These are phyloP conservation scores for Knufia petricola DNA, from an alignment of 2,329 filamentous ascomycete species.

Conservation along the genomic window DNA sequence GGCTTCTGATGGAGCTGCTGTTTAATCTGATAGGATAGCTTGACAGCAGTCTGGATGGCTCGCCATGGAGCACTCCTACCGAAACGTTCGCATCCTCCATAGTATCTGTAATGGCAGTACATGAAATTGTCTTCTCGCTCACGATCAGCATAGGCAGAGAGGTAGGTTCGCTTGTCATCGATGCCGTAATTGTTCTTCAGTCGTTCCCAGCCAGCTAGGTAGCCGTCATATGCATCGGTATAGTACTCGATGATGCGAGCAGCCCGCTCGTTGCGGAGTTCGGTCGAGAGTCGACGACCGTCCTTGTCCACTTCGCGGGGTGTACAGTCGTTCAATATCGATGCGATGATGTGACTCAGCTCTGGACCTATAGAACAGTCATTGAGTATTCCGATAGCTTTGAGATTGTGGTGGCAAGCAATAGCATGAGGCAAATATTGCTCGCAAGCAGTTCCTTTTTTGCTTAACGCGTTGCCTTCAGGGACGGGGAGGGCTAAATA, in stretches of 20 bases:
- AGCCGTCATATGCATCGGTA: not conserved
- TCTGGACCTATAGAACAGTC: slow-evolving; percentile 10
- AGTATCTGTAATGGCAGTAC: not conserved
- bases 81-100: not conserved
- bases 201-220: slow-evolving; percentile 2
- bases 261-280: not conserved
- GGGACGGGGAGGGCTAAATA: slow-evolving; percentile 7
- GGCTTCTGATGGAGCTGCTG: too few species aligned
- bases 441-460: not conserved
- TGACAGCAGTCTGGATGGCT: not conserved
- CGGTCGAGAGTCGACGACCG: not conserved
- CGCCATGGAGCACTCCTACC: slow-evolving; percentile 3
- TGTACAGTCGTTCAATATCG: not conserved
- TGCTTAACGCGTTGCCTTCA: not conserved
- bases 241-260: not conserved
- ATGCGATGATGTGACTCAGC: slow-evolving; percentile 6
- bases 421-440: slow-evolving; percentile 3
- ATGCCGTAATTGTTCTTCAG: not conserved
- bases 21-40: not conserved
- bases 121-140: not conserved
- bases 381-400: slow-evolving; percentile 2
- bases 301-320: not conserved
- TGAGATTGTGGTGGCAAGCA: not conserved
- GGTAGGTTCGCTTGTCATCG: not conserved
- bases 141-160: not conserved